Evolutionary conservation across 2,329 filamentous ascomycete species (phyloP).

Genomic region (Aureobasidium sp.): DNA sequence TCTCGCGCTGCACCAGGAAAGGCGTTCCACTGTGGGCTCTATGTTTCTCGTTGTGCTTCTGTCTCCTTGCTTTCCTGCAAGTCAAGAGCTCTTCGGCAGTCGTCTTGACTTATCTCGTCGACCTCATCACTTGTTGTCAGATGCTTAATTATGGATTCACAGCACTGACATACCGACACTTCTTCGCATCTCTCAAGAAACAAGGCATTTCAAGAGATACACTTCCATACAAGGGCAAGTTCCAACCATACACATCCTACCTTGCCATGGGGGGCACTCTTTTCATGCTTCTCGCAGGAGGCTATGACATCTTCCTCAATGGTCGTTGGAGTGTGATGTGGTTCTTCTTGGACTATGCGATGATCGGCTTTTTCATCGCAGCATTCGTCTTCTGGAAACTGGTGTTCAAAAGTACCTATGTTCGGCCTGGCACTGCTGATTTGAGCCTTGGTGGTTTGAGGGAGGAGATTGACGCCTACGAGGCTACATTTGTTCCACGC

Average conservation of each 20-base stretch:
- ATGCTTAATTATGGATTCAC: slow-evolving; percentile 57
- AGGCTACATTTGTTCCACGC: neutral
- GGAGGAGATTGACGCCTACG: slow-evolving; percentile 17
- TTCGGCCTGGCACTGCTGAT: slow-evolving; percentile 16
- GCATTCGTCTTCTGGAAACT: slow-evolving; percentile 5
- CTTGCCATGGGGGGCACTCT: slow-evolving; percentile 19
- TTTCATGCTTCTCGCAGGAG: slow-evolving; percentile 40
- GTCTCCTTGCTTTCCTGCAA: slow-evolving; percentile 29
- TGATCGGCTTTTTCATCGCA: slow-evolving; percentile 3
- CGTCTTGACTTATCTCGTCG: slow-evolving; percentile 38
- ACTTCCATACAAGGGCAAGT: slow-evolving; percentile 43
- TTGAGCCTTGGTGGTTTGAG: slow-evolving; percentile 15
- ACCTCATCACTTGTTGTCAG: slow-evolving; percentile 50
- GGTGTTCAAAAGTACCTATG: slow-evolving; percentile 4
- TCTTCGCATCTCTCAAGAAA: slow-evolving; percentile 44
- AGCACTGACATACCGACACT: slow-evolving; percentile 47
- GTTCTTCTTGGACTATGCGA: slow-evolving; percentile 5
- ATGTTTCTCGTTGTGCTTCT: slow-evolving; percentile 38
- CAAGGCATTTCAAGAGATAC: slow-evolving; percentile 43
- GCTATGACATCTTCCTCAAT: slow-evolving; percentile 35
- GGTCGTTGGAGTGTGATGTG: slow-evolving; percentile 8
- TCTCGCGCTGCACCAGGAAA: slow-evolving; percentile 52
- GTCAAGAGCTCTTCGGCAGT: slow-evolving; percentile 26
- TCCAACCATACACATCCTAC: slow-evolving; percentile 49
- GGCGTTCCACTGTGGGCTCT: slow-evolving; percentile 58